phyloP scores from a whole-genome alignment of 1,284 basidiomycete genomes.

The Rhizoctonia solani region DNA sequence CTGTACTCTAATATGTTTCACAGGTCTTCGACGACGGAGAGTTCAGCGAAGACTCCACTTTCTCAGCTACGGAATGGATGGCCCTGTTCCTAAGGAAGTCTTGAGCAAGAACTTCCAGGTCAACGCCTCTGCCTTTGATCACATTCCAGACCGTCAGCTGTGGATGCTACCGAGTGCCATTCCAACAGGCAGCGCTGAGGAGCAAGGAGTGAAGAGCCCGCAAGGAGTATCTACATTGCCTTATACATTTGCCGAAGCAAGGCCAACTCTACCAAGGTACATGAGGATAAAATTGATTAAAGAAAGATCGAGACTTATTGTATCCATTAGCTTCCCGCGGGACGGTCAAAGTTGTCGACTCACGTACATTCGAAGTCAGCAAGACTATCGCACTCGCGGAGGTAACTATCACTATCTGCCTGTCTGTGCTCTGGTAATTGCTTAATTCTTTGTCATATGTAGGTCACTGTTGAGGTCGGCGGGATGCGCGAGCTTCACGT shows the following conservation, averaged over 20 bases:
- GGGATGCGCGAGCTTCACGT: constrained; percentile 56
- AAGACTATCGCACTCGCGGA: constrained; percentile 66
- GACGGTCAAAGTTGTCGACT: constrained; percentile 65
- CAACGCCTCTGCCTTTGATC: constrained; percentile 6
- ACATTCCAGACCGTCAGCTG: constrained; percentile 47
- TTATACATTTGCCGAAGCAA: constrained; percentile 59
- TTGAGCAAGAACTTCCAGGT: constrained; percentile 48
- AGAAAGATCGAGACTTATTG: not conserved
- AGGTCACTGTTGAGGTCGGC: not conserved
- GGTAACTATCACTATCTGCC: constrained; percentile 53
- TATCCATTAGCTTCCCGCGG: constrained; percentile 49
- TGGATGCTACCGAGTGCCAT: not conserved
- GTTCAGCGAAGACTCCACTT: constrained; percentile 70
- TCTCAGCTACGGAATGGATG: constrained; percentile 54
- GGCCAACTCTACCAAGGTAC: constrained; percentile 50
- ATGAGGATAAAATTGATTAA: not conserved
- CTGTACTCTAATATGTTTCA: not conserved
- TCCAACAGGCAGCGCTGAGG: not conserved
- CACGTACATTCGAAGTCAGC: constrained; percentile 60
- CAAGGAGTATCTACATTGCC: constrained; percentile 57
- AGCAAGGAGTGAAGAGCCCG: constrained; percentile 50
- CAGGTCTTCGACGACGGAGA: constrained; percentile 67
- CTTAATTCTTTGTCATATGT: not conserved
- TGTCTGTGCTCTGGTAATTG: not conserved
- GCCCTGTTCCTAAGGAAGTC: constrained; percentile 62